Evolutionary conservation across 2,329 filamentous ascomycete species (phyloP).

Genomic region (Penicillium sp.): DNA sequence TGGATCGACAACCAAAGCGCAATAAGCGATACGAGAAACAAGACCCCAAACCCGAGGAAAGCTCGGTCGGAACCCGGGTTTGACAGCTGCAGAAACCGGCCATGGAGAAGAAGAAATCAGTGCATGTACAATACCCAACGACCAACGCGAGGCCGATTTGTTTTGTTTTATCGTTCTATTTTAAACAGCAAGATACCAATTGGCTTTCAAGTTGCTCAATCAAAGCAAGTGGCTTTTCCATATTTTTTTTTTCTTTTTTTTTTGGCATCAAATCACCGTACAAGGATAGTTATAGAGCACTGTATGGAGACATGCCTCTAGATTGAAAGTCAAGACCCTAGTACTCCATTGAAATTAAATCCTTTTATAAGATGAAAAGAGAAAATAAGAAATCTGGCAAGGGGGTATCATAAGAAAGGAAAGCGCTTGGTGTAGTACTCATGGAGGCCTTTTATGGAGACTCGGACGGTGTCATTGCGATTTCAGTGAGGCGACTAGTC

Average conservation of each 20-base stretch:
- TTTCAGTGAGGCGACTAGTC: slow-evolving; percentile 53
- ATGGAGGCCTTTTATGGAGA: background rate
- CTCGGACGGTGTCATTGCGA: slow-evolving; percentile 36
- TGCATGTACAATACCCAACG: slow-evolving; percentile 15
- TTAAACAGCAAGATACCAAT: slow-evolving; percentile 5
- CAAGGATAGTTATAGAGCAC: background rate
- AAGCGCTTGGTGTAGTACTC: background rate
- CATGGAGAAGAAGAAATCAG: background rate
- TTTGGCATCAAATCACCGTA: background rate
- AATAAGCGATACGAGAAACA: slow-evolving; percentile 1
- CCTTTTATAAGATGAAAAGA: background rate
- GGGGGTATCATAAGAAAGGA: background rate
- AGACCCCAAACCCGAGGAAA: background rate
- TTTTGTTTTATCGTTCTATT: slow-evolving; percentile 1
- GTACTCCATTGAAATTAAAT: background rate
- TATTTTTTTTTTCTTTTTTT: no score
- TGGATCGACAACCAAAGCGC: slow-evolving; percentile 2
- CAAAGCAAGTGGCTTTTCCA: background rate
- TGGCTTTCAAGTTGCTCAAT: background rate
- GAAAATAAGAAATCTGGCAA: background rate
- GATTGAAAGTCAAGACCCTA: background rate
- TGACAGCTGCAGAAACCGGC: background rate
- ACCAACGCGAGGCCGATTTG: background rate
- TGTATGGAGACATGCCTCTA: background rate
- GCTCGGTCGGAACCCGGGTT: slow-evolving; percentile 4